Evolutionary conservation across 164 flowering plant species (phyloP), one percentile per base, ranked within the genome.

Genomic region (Hamamelis virginiana): DNA sequence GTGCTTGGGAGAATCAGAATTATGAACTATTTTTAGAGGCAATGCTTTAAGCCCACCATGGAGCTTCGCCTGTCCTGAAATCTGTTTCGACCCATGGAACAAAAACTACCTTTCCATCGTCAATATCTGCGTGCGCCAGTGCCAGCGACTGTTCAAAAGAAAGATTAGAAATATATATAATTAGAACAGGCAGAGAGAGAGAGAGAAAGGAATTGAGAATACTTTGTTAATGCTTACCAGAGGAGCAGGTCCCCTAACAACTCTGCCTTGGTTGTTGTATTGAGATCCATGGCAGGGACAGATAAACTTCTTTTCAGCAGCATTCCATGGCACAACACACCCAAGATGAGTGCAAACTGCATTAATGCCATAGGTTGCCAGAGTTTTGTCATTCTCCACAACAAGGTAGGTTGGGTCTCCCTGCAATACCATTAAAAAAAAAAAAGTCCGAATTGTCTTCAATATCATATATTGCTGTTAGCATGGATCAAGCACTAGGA

Each of bases 241-340:
- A 66, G 98, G 98, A 50, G 98, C 98, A 65, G 97, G 97, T 64
- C 97, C 97, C 74, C 95, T 69, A 57, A 91, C 97, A 74, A 91
- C 98, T 66, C 25, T 84, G 60, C 98, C 96, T 85, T 89, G 93
- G 76, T 85, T 82, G 74, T 94, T 90, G 89, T 94, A 91, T 64
- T 94, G 94, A 25, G 97, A 94, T 50, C 98, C 97, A 76, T 91
- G 96, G 91, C 98, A 94, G 1, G 96, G 98, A 71, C 97, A 91
- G 62, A 90, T 87, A 76, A 91, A 91, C 78, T 89, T 94, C 70
- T 90, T 89, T 83, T 91, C 95, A 43, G 91, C 90, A 0, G 67
- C 1, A 71, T 91, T 94, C 80, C 80, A 91, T 43, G 98, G 98
- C 58, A 94, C 96, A 8, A 94, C 98, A 74, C 98, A 94, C 28